A percentile compares a stretch with the other conserved stretches of the same genome.
phyloP scores from a whole-genome alignment of 495 filamentous ascomycete genomes.

The Cryomyces minteri region DNA sequence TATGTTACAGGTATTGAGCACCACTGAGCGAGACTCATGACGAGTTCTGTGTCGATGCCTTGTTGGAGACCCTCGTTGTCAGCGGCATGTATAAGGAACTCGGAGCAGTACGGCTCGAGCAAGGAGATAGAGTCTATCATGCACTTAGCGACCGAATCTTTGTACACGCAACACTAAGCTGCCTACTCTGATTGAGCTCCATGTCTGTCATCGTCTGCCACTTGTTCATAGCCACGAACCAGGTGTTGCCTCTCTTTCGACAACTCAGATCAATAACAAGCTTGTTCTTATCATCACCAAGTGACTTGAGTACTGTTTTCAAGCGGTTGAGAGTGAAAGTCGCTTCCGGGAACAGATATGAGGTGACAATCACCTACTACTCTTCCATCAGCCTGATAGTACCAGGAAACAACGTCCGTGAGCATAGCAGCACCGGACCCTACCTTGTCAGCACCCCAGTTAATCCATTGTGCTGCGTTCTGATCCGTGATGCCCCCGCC shows the following conservation, averaged over 20 bases:
- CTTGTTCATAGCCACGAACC: slow-evolving; percentile 95
- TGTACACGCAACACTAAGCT: not conserved
- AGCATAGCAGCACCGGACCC: slow-evolving; percentile 8
- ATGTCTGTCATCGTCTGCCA: slow-evolving; percentile 96
- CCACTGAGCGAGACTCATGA: slow-evolving; percentile 60
- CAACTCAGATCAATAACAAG: slow-evolving; percentile 93
- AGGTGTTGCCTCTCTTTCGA: slow-evolving; percentile 47
- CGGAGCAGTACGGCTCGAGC: slow-evolving; percentile 78
- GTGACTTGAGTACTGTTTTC: slow-evolving; percentile 45
- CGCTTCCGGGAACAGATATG: slow-evolving; percentile 66
- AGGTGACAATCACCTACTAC: slow-evolving; percentile 74
- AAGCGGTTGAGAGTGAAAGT: slow-evolving; percentile 60
- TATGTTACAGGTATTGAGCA: slow-evolving; percentile 87
- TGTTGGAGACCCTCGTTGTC: slow-evolving; percentile 86
- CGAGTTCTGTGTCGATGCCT: slow-evolving; percentile 76
- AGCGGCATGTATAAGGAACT: slow-evolving; percentile 97
- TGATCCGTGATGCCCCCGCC: slow-evolving; percentile 76
- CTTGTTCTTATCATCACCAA: slow-evolving; percentile 56
- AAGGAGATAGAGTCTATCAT: slow-evolving; percentile 51
- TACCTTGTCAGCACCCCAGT: slow-evolving; percentile 79
- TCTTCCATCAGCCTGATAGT: slow-evolving; percentile 4
- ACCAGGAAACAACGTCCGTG: not conserved
- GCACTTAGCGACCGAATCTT: not conserved
- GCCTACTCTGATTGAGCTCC: slow-evolving; percentile 67
- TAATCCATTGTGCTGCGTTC: slow-evolving; percentile 77